phyloP scores from a whole-genome alignment of 345 rosid genomes.

The Angophora floribunda region DNA sequence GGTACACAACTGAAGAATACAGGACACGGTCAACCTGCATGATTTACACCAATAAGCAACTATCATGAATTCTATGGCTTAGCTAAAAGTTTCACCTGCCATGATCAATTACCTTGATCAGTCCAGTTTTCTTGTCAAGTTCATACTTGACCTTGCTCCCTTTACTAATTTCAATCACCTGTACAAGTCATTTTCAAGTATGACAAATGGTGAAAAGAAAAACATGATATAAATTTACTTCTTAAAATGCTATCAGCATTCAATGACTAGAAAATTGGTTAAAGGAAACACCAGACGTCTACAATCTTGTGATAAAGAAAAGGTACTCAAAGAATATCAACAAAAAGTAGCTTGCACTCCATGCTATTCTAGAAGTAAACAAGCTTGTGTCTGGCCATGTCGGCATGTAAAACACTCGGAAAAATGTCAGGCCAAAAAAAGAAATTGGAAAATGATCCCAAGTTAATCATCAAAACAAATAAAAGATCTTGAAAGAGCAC shows the following conservation, averaged over 20 bases:
- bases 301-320: background rate
- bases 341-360: background rate
- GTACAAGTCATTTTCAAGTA: background rate
- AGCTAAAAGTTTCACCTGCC: background rate
- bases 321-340: background rate
- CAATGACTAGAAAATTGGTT: background rate
- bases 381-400: background rate
- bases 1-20: slow-evolving; percentile 96
- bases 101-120: slow-evolving; percentile 63
- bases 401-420: background rate
- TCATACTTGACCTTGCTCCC: slow-evolving; percentile 99
- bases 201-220: background rate
- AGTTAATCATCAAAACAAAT: background rate
- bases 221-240: background rate
- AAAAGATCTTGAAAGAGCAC: background rate
- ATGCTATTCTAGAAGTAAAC: background rate
- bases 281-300: background rate
- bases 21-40: slow-evolving; percentile 83
- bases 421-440: background rate
- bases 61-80: background rate
- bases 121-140: slow-evolving; percentile 91
- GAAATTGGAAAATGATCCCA: background rate
- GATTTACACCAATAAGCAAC: slow-evolving; percentile 6
- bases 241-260: background rate
- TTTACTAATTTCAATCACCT: slow-evolving; percentile 93